Evolutionary conservation across 495 filamentous ascomycete species (phyloP), one percentile per base, ranked within the genome.

Genomic region (Amniculicola lignicola): DNA sequence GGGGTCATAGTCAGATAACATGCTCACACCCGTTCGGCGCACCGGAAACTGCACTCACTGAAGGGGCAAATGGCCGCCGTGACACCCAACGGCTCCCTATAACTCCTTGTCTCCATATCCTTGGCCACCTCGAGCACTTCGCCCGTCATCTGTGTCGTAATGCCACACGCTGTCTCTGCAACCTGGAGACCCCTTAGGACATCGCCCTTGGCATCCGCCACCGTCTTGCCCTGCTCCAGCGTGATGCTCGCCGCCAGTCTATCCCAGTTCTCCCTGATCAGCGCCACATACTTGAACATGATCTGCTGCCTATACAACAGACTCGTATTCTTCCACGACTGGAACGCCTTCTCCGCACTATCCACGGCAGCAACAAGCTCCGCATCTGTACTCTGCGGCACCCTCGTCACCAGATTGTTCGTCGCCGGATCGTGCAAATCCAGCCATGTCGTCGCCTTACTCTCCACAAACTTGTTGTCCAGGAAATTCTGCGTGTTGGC

Each of bases 21-120:
- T 15, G 4, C 2, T n/a, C 11, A 14, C 33, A 39, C n/a, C n/a
- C n/a, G 23, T 9, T 36, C 25, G 11, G 14, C 1, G 19, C 28
- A 25, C 3, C 37, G 24, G 37, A 18, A 40, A 9, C n/a, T 11
- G 21, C n/a, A 80, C 89, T 68, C 75, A 95, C 90, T 99, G 71
- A 99, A 99, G 16, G 93, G 93, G 75, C 94, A 99, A 59, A 99
- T 99, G 41, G 94, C 89, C 22, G 93, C 93, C 42, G 95, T 89
- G 39, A 99, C 86, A 51, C 93, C 93, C 65, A 99, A 72, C 40
- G 93, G 93, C 76, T 99, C 93, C 43, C 82, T 79, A 68, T 97
- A 97, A 58, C 82, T 88, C 58, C 93, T 75, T 7, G 93, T 99
- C 77, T 99, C 93, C 93, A 99, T 99, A 70, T 99, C 93, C 79